Percentiles rank a stretch among this genome's conserved stretches.
phyloP scores from a whole-genome alignment of 306 rosid genomes.

The Rosa rugosa region DNA sequence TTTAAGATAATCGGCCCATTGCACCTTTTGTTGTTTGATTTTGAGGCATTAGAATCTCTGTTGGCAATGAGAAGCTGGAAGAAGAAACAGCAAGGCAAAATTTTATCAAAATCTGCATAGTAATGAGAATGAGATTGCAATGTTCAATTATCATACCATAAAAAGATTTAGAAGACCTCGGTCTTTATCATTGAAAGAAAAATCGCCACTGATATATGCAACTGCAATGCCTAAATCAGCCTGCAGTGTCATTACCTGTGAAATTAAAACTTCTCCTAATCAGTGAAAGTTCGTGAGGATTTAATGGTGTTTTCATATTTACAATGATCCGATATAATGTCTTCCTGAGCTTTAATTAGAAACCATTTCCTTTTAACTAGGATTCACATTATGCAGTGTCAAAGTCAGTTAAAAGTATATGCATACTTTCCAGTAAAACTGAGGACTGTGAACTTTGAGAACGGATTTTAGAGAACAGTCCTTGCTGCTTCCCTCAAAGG shows the following conservation, averaged over 20 bases:
- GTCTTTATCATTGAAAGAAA: constrained; percentile 69
- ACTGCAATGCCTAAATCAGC: constrained; percentile 95
- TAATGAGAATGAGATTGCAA: constrained; percentile 3
- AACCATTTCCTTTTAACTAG: neutral
- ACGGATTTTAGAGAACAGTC: constrained; percentile 41
- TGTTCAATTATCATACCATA: constrained; percentile 41
- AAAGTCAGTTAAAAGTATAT: neutral
- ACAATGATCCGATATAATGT: neutral
- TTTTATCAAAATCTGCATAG: constrained; percentile 6
- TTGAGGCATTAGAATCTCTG: constrained; percentile 56
- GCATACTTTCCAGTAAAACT: constrained; percentile 87
- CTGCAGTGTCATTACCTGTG: constrained; percentile 65
- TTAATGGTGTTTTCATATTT: neutral
- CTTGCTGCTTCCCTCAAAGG: constrained; percentile 60
- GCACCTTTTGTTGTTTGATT: constrained; percentile 56
- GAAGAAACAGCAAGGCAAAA: constrained; percentile 8
- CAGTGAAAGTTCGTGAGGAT: neutral
- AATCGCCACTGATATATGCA: constrained; percentile 75
- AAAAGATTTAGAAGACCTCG: constrained; percentile 64
- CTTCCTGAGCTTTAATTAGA: neutral
- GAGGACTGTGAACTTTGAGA: constrained; percentile 67
- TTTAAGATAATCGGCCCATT: neutral
- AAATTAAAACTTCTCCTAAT: constrained; percentile 11
- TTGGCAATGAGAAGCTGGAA: constrained; percentile 74
- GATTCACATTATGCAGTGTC: neutral